Evolutionary conservation across 306 rosid genomes (phyloP), one percentile per base, ranked within the genome.

Genomic region (Alnus glutinosa): DNA sequence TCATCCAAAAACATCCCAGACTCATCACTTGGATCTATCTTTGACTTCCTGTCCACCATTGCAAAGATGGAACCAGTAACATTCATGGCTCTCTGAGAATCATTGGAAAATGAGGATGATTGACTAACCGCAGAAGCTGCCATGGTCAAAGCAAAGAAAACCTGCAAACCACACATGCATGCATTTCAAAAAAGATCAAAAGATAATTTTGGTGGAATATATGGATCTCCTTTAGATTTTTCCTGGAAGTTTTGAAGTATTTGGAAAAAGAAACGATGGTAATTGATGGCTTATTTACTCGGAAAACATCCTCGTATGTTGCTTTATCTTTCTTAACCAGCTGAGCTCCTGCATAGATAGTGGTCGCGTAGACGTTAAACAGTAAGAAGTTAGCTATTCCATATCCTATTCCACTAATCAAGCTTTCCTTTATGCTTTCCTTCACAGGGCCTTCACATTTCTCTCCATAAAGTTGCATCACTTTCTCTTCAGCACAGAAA

Each of bases 401-500:
- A 58, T 89, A 94, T 70, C 97, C 98, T 62, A 87, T 50, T 70
- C 98, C 98, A 74, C 97, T 94, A 51, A 94, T 94, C 80, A 94
- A 30, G 16, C 94, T 96, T 62, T 94, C 88, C 50, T 89, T 72
- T 55, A 89, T 92, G 70, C 98, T 96, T n/a, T 90, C 71, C 73
- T 84, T 77, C 88, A 73, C 84, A 2, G 98, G 98, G 30, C 96
- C 97, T 79, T 92, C 94, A 62, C 98, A 94, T 84, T 92, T 94
- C 76, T 84, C 87, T 67, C 80, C 72, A 72, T 94, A 94, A 13
- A 90, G 81, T 77, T 92, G 96, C 97, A 92, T 90, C 75, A 94
- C 98, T 81, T 90, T 92, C 76, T 88, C 95, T 83, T 94, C 98
- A 2, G 97, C 94, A 77, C 98, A 90, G 75, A 92, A 94, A 42